Percentiles rank a stretch among this genome's conserved stretches.
Conservation (phyloP, 257 asterid genomes). For the Fraxinus excelsior region DNA sequence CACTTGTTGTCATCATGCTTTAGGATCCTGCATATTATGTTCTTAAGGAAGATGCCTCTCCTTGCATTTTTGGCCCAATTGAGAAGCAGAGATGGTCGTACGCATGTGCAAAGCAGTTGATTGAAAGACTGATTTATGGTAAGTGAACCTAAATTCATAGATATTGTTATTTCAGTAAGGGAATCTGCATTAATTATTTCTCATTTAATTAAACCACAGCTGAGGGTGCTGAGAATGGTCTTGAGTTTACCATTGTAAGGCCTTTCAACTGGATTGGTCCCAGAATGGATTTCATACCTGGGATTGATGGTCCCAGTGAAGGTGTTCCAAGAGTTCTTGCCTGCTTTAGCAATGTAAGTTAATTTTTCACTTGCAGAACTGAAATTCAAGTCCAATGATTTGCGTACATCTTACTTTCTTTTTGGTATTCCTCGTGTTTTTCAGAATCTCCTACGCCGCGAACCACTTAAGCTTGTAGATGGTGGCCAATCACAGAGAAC, state of each 20-base stretch:
- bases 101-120: constrained; percentile 75
- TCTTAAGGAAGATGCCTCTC: constrained; percentile 80
- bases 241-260: constrained; percentile 67
- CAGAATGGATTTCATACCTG: constrained; percentile 77
- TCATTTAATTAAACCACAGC: constrained; percentile 40
- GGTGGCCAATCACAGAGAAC: constrained; percentile 78
- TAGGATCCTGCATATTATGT: constrained; percentile 86
- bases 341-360: constrained; percentile 72
- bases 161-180: constrained; percentile 20
- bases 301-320: constrained; percentile 75
- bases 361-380: constrained; percentile 21
- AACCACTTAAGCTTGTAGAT: constrained; percentile 67
- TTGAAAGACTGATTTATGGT: constrained; percentile 74
- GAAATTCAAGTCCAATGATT: constrained; percentile 9
- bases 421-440: constrained; percentile 6
- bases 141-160: constrained; percentile 17
- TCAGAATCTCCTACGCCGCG: constrained; percentile 65
- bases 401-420: constrained; percentile 19
- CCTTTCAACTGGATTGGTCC: constrained; percentile 89
- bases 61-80: constrained; percentile 94
- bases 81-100: constrained; percentile 98
- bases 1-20: constrained; percentile 25
- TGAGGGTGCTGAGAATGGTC: constrained; percentile 81
- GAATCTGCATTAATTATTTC: constrained; percentile 6
- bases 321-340: constrained; percentile 81